Evolutionary conservation across 306 rosid species (phyloP).

Genomic region (Cucurbita maxima): DNA sequence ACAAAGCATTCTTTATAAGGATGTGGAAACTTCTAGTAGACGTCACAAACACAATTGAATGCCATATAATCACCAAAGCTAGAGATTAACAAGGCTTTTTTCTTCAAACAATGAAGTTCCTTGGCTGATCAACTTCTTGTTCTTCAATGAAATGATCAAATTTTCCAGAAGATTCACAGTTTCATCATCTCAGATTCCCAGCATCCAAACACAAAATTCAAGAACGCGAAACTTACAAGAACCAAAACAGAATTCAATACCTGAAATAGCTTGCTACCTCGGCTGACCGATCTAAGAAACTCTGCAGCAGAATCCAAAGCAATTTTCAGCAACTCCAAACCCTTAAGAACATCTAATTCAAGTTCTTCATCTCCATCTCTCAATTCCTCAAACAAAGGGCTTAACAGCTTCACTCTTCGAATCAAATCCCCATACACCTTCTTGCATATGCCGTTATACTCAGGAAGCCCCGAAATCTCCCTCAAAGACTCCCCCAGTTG

Average conservation of each 20-base stretch:
- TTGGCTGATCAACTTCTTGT: too few species aligned
- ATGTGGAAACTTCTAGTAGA: too few species aligned
- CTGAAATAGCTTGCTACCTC: conserved; percentile 85
- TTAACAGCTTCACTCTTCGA: conserved; percentile 67
- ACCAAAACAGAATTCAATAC: conserved; percentile 11
- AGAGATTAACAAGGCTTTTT: not conserved
- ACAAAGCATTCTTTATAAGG: too few species aligned
- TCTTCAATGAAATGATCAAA: too few species aligned
- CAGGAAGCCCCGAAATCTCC: conserved; percentile 54
- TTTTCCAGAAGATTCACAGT: too few species aligned
- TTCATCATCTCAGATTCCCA: not conserved
- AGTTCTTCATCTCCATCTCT: conserved; percentile 48
- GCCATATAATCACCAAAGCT: not conserved
- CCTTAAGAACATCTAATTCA: conserved; percentile 30
- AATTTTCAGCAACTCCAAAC: conserved; percentile 42
- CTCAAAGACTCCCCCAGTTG: conserved; percentile 43
- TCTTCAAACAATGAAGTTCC: not conserved
- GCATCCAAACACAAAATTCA: not conserved
- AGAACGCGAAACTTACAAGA: not conserved
- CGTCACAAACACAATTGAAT: not conserved
- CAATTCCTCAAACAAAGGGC: conserved; percentile 87
- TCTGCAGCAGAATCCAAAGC: conserved; percentile 54
- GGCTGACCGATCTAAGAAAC: conserved; percentile 44
- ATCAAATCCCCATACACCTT: conserved; percentile 57
- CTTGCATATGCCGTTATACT: conserved; percentile 53